Conservation (phyloP, 1,284 basidiomycete species). For the Fomitopsis pinicola region DNA sequence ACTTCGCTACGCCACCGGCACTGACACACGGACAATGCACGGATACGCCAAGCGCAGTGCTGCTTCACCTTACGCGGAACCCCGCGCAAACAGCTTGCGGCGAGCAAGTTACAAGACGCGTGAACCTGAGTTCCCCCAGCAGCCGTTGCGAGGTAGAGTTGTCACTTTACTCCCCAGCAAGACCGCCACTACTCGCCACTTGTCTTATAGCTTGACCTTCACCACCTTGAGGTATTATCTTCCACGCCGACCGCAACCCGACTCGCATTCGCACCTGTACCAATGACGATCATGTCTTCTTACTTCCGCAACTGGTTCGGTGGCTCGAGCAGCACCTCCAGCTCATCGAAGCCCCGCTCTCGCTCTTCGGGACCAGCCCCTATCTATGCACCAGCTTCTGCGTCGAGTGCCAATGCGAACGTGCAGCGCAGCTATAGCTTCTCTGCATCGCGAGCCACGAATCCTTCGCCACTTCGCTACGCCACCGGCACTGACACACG, state of each 20-base stretch:
- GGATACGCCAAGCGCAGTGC: constrained; percentile 24
- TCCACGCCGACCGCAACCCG: not conserved
- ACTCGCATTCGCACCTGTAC: not conserved
- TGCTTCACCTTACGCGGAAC: constrained; percentile 17
- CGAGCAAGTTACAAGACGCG: constrained; percentile 24
- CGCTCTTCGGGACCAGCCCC: constrained; percentile 19
- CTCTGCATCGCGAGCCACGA: constrained; percentile 22
- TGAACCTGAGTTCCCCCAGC: constrained; percentile 1
- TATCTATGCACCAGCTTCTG: constrained; percentile 22
- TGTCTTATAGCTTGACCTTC: constrained; percentile 9
- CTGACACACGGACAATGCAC: constrained; percentile 26
- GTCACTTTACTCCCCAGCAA: not conserved
- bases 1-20: constrained; percentile 29
- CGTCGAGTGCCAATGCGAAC: constrained; percentile 16
- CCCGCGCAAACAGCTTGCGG: constrained; percentile 21
- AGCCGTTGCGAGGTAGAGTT: constrained; percentile 2
- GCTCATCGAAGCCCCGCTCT: constrained; percentile 25
- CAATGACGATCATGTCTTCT: constrained; percentile 27
- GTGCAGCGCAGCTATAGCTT: constrained; percentile 29
- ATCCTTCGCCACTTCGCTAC: constrained; percentile 34
- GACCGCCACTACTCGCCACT: not conserved
- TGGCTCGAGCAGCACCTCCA: constrained; percentile 17
- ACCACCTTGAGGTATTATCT: not conserved
- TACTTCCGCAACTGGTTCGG: constrained; percentile 36
- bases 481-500: constrained; percentile 26